Conservation (phyloP, 2,329 filamentous ascomycete species). For the Arthrocladium fulminans region DNA sequence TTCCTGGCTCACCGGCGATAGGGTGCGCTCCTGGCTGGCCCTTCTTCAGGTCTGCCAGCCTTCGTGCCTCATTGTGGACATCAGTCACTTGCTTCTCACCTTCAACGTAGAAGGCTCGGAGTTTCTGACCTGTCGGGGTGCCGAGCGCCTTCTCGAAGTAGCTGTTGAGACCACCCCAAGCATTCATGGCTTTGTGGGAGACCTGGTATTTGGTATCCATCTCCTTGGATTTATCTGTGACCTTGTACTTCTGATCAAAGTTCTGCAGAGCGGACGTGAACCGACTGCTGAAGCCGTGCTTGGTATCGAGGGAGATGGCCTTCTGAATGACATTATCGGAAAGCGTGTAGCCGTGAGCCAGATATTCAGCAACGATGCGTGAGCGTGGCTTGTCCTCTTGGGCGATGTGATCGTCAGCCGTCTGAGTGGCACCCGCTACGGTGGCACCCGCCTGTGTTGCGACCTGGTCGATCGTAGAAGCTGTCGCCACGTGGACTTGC, state of each 20-base stretch:
- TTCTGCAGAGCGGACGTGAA: conserved; percentile 69
- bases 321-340: conserved; percentile 68
- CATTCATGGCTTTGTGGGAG: conserved; percentile 59
- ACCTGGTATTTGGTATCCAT: conserved; percentile 81
- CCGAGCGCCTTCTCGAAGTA: conserved; percentile 92
- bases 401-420: conserved; percentile 51
- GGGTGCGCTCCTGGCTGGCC: conserved; percentile 22
- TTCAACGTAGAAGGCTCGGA: conserved; percentile 79
- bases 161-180: conserved; percentile 61
- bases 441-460: conserved; percentile 51
- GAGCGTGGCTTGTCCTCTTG: conserved; percentile 96
- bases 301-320: conserved; percentile 78
- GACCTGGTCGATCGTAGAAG: conserved; percentile 56
- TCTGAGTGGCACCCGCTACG: conserved; percentile 42
- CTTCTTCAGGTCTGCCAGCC: conserved; percentile 79
- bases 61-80: conserved; percentile 82
- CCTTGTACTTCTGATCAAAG: conserved; percentile 80
- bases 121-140: conserved; percentile 78
- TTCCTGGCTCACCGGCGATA: conserved; percentile 14
- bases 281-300: conserved; percentile 73
- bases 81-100: conserved; percentile 84
- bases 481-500: conserved; percentile 68
- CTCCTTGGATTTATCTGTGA: conserved; percentile 73
- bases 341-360: conserved; percentile 86
- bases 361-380: conserved; percentile 90